A percentile compares a stretch with the other conserved stretches of the same genome.
Evolutionary conservation across 352 stramenopile genomes (phyloP).

Genomic region (Pythium dissimile): DNA sequence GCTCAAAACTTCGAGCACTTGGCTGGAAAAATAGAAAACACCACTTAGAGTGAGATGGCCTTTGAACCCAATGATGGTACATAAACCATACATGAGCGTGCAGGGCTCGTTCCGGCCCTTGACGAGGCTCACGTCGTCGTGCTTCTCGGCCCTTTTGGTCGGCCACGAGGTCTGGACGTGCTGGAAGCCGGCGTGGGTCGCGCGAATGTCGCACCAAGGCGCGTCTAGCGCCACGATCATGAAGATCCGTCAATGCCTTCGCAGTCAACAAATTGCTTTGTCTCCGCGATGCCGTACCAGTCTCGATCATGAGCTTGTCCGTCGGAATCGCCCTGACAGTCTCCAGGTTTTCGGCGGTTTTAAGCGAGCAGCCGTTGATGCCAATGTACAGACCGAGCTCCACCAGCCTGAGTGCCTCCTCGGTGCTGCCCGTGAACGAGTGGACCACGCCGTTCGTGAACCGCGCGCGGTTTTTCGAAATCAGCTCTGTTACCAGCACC

Average conservation of each 20-base stretch:
- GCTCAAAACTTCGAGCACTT: slow-evolving; percentile 84
- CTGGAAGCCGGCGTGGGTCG: slow-evolving; percentile 88
- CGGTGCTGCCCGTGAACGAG: slow-evolving; percentile 92
- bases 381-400: slow-evolving; percentile 95
- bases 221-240: slow-evolving; percentile 63
- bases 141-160: slow-evolving; percentile 94
- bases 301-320: slow-evolving; percentile 93
- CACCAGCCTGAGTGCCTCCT: slow-evolving; percentile 91
- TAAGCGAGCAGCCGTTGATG: slow-evolving; percentile 97
- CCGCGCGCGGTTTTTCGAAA: slow-evolving; percentile 55
- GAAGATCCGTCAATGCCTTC: background rate
- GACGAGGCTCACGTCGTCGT: slow-evolving; percentile 76
- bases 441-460: slow-evolving; percentile 93
- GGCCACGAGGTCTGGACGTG: slow-evolving; percentile 89
- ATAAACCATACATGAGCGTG: slow-evolving; percentile 93
- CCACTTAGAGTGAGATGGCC: too few species aligned
- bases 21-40: slow-evolving; percentile 28
- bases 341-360: slow-evolving; percentile 92
- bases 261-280: background rate
- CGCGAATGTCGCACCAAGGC: slow-evolving; percentile 96
- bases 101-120: slow-evolving; percentile 96
- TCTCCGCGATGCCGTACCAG: too few species aligned
- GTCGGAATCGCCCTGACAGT: slow-evolving; percentile 91
- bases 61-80: too few species aligned
- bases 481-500: too few species aligned